These are phyloP conservation scores for Candida hungchunana DNA, from an alignment of 805 yeast species.

Conservation along the genomic window DNA sequence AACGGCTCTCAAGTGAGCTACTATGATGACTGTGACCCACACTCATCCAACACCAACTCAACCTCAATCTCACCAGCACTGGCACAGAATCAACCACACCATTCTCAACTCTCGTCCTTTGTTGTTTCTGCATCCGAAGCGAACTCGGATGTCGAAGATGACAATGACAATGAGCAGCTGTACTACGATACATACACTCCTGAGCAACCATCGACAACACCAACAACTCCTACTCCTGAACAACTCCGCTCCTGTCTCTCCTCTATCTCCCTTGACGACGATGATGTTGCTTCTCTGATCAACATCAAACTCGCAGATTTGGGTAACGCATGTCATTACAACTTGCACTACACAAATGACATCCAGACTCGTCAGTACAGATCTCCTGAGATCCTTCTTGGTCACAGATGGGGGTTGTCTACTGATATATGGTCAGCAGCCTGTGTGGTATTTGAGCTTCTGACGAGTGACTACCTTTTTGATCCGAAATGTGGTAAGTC, in stretches of 20 bases:
- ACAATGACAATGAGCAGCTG: constrained; percentile 2
- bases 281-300: constrained; percentile 13
- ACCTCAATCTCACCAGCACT: constrained; percentile 7
- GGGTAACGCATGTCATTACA: constrained; percentile 65
- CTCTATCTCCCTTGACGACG: constrained; percentile 10
- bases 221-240: background rate
- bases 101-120: constrained; percentile 8
- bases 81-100: constrained; percentile 10
- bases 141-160: constrained; percentile 13
- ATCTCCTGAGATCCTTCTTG: constrained; percentile 59
- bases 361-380: constrained; percentile 68
- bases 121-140: constrained; percentile 17
- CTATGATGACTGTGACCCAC: constrained; percentile 12
- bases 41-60: constrained; percentile 1
- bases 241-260: constrained; percentile 5
- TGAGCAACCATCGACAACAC: background rate
- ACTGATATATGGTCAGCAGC: constrained; percentile 97
- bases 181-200: constrained; percentile 4
- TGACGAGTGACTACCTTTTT: constrained; percentile 92
- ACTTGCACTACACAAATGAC: constrained; percentile 61
- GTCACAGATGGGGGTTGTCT: constrained; percentile 62
- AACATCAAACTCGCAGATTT: constrained; percentile 59
- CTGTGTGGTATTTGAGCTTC: constrained; percentile 81
- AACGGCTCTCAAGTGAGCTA: constrained; percentile 11
- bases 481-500: constrained; percentile 77